phyloP scores from a whole-genome alignment of 176 grass and related monocot genomes.

The Musa schizocarpa region DNA sequence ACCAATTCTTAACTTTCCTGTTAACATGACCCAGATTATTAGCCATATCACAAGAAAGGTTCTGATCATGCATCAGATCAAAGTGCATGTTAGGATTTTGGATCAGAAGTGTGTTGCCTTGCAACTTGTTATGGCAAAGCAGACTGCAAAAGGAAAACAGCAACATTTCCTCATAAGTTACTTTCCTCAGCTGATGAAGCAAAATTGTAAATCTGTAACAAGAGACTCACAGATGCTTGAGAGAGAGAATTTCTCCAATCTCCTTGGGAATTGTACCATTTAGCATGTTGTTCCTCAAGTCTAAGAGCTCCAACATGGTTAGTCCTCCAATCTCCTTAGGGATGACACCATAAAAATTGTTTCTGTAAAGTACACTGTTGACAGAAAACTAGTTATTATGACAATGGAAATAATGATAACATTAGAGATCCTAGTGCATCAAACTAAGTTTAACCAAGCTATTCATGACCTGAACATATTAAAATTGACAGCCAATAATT shows the following conservation, averaged over 20 bases:
- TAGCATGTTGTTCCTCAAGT: slow-evolving; percentile 75
- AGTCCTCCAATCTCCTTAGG: slow-evolving; percentile 68
- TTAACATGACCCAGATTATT: slow-evolving; percentile 25
- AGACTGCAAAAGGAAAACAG: slow-evolving; percentile 27
- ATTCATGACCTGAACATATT: not conserved
- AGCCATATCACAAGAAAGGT: slow-evolving; percentile 17
- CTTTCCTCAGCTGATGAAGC: not conserved
- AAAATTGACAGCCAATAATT: no score
- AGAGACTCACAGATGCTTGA: slow-evolving; percentile 54
- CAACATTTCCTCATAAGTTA: slow-evolving; percentile 13
- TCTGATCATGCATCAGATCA: slow-evolving; percentile 12
- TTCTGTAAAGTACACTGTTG: slow-evolving; percentile 50
- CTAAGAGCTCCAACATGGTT: slow-evolving; percentile 62
- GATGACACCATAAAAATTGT: slow-evolving; percentile 57
- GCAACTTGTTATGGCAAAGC: slow-evolving; percentile 43
- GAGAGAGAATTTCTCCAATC: slow-evolving; percentile 53
- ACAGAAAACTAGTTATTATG: slow-evolving; percentile 20
- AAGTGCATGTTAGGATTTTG: slow-evolving; percentile 10
- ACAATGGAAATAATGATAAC: not conserved
- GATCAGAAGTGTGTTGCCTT: slow-evolving; percentile 17
- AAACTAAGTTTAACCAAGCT: not conserved
- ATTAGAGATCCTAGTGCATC: not conserved
- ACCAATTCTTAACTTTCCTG: slow-evolving; percentile 58
- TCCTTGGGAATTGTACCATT: slow-evolving; percentile 57
- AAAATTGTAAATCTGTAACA: not conserved